Conservation (phyloP, 768 basidiomycete species). For the Lactarius quietus region DNA sequence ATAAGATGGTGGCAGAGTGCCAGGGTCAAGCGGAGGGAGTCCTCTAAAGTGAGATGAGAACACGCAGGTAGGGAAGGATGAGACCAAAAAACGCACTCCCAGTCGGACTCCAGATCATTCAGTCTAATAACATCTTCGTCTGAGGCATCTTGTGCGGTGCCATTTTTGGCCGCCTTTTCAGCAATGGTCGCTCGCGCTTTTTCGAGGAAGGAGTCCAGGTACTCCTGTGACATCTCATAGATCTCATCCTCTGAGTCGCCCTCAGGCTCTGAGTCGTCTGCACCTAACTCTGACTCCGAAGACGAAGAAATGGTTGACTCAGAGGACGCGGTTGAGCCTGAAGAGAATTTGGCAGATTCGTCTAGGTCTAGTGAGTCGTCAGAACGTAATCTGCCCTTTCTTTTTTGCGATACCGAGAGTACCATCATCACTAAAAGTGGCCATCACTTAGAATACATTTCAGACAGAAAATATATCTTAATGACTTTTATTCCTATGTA, state of each 20-base stretch:
- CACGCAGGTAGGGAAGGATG: constrained; percentile 2
- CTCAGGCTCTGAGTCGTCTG: constrained; percentile 32
- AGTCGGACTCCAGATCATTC: constrained; percentile 31
- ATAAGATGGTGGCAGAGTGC: constrained; percentile 59
- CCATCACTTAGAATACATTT: too few species aligned
- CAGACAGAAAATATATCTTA: too few species aligned
- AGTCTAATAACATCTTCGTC: constrained; percentile 59
- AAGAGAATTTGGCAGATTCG: constrained; percentile 17
- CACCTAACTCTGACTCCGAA: too few species aligned
- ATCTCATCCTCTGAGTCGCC: constrained; percentile 31
- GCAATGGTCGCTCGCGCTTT: constrained; percentile 51
- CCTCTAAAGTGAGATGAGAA: constrained; percentile 37
- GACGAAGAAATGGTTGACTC: constrained; percentile 19
- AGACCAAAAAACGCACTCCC: constrained; percentile 37
- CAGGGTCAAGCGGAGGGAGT: constrained; percentile 64
- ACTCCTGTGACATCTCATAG: constrained; percentile 52
- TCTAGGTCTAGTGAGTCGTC: not conserved
- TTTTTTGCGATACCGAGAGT: constrained; percentile 35
- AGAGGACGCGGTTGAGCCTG: constrained; percentile 20
- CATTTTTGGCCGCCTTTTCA: constrained; percentile 25
- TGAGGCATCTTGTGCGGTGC: constrained; percentile 15
- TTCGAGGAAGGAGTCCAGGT: constrained; percentile 59
- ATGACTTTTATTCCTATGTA: too few species aligned
- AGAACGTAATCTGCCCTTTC: constrained; percentile 40
- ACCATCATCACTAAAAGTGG: too few species aligned